Evolutionary conservation across 2,329 filamentous ascomycete genomes (phyloP), one percentile per base, ranked within the genome.

Genomic region (Decorospora gaudefroyi): DNA sequence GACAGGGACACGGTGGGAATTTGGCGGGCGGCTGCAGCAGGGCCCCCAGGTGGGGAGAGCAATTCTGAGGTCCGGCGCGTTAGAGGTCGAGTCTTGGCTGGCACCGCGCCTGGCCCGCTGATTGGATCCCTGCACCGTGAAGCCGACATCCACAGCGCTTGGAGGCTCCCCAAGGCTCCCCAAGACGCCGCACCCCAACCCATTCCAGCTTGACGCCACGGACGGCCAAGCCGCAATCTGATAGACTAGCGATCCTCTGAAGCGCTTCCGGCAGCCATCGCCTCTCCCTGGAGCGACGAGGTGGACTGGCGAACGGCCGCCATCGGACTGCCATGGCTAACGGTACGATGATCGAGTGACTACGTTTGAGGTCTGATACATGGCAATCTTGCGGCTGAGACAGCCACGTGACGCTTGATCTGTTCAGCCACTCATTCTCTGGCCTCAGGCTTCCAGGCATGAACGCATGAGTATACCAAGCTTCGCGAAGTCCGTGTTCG

Each of bases 351-450:
- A 45, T 45, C 45, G 39, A 55, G 45, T 36, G 42, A 51, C 40
- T 42, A 57, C 56, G 66, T 69, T 69, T 69, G 66, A 69, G 50
- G 58, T 66, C 53, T 67, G 66, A 68, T 59, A 67, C 66, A 67
- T 59, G 65, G 56, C 61, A 55, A 56, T 58, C 49, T 51, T 50
- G 52, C 53, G 47, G 55, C 50, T 65, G 63, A 68, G 61, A 68
- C 65, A 62, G 42, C 56, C 65, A 69, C 66, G 66, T 69, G 66
- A 68, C 51, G 33, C 17, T 8, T n/a, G 13, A 34, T 27, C 12
- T 30, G 37, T 34, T 35, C 43, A 42, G 37, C 56, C 61, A 66
- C 52, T 62, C 50, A 57, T 50, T 37, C 44, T 25, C n/a, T 33
- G 31, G 43, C 37, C 47, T 42, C 39, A 46, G 38, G 42, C 36